Evolutionary conservation across 2,329 filamentous ascomycete species (phyloP).

Genomic region (Colletotrichum sp.): DNA sequence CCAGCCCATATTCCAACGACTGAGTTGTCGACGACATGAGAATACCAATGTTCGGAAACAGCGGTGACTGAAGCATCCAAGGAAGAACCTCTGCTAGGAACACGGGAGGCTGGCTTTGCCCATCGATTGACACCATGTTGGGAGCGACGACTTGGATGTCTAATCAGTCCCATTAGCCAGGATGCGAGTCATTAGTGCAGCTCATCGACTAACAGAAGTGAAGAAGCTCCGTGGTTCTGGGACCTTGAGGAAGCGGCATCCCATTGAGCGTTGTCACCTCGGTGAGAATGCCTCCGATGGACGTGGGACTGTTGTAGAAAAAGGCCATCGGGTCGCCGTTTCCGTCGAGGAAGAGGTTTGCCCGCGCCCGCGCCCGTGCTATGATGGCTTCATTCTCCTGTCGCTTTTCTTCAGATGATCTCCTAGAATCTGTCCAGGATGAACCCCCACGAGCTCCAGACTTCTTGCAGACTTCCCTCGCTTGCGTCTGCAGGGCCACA

Average conservation of each 20-base stretch:
- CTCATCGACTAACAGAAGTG: slow-evolving; percentile 29
- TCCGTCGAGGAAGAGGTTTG: slow-evolving; percentile 23
- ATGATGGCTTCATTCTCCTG: not conserved
- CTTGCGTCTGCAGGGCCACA: not conserved
- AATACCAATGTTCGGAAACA: slow-evolving; percentile 31
- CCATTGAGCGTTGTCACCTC: slow-evolving; percentile 43
- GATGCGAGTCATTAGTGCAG: not conserved
- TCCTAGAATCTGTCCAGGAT: not conserved
- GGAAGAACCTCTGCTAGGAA: slow-evolving; percentile 30
- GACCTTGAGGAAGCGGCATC: slow-evolving; percentile 26
- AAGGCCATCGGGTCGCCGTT: slow-evolving; percentile 25
- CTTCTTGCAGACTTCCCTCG: not conserved
- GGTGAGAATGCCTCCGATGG: slow-evolving; percentile 25
- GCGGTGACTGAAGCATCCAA: slow-evolving; percentile 34
- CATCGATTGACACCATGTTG: slow-evolving; percentile 35
- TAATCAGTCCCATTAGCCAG: not conserved
- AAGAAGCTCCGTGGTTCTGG: slow-evolving; percentile 28
- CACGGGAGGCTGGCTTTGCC: slow-evolving; percentile 24
- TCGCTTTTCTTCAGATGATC: not conserved
- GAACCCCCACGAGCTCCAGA: not conserved
- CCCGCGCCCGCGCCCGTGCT: not conserved
- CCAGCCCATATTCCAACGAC: slow-evolving; percentile 23
- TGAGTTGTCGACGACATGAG: slow-evolving; percentile 35
- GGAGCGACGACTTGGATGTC: slow-evolving; percentile 31
- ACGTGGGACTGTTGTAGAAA: slow-evolving; percentile 12